These are phyloP conservation scores for Madurella fahalii DNA, from an alignment of 2,329 filamentous ascomycete species.

Conservation along the genomic window DNA sequence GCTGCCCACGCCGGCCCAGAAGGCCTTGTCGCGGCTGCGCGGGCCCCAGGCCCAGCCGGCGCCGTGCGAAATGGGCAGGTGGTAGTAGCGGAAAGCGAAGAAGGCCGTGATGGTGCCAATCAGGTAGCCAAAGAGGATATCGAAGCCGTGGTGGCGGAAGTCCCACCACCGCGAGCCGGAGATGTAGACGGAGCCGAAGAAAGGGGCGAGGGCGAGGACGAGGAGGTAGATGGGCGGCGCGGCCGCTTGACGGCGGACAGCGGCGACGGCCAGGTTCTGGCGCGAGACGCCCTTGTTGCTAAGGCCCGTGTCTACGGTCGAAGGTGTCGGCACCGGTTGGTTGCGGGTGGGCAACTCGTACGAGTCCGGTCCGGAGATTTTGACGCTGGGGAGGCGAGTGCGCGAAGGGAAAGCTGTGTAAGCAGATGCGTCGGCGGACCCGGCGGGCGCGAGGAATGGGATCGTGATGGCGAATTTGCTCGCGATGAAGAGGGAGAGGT, in stretches of 20 bases:
- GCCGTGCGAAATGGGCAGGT: constrained; percentile 72
- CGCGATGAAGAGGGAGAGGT: constrained; percentile 82
- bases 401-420: constrained; percentile 75
- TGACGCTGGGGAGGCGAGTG: constrained; percentile 45
- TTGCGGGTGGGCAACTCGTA: constrained; percentile 28
- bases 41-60: constrained; percentile 89
- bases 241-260: constrained; percentile 68
- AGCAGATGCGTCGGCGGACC: constrained; percentile 40
- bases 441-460: constrained; percentile 58
- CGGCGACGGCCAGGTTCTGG: constrained; percentile 40
- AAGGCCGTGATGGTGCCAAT: constrained; percentile 70
- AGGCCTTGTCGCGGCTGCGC: constrained; percentile 66
- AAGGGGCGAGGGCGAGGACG: constrained; percentile 63
- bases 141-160: constrained; percentile 87
- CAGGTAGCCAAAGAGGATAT: constrained; percentile 78
- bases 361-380: constrained; percentile 35
- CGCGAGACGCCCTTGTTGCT: constrained; percentile 30
- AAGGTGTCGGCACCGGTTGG: constrained; percentile 23
- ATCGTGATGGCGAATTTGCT: constrained; percentile 74
- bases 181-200: constrained; percentile 74
- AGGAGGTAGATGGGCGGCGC: constrained; percentile 80
- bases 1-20: constrained; percentile 69
- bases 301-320: constrained; percentile 28
- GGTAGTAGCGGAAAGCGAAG: constrained; percentile 80
- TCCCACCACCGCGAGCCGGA: constrained; percentile 83